phyloP scores from a whole-genome alignment of 2,329 filamentous ascomycete species.

The Fusarium lyarnte region DNA sequence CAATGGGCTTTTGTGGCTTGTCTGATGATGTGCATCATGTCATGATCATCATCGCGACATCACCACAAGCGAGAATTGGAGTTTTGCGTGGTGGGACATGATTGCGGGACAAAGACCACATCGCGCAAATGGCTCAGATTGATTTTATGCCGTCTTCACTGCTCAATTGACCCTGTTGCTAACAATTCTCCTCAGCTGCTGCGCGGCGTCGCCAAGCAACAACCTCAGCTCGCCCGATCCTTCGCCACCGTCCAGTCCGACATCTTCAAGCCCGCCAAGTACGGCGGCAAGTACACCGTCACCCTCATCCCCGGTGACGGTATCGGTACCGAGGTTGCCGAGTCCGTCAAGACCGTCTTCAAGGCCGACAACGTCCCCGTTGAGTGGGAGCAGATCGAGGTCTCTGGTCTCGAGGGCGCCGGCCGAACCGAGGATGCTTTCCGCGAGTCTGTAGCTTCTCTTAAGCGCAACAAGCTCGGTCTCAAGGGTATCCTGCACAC shows the following conservation, averaged over 20 bases:
- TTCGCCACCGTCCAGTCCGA: slow-evolving; percentile 90
- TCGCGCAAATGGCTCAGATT: slow-evolving; percentile 3
- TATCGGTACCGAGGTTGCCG: slow-evolving; percentile 96
- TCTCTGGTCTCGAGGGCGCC: slow-evolving; percentile 82
- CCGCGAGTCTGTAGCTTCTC: slow-evolving; percentile 91
- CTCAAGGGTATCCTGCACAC: slow-evolving; percentile 99
- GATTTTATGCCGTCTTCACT: neutral
- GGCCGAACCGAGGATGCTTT: slow-evolving; percentile 95
- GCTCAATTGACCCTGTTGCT: slow-evolving; percentile 31
- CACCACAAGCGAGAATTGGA: neutral
- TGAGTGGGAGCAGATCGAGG: slow-evolving; percentile 98
- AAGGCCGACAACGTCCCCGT: slow-evolving; percentile 99
- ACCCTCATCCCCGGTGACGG: slow-evolving; percentile 98
- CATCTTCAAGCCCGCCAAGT: slow-evolving; percentile 99
- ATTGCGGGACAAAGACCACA: neutral
- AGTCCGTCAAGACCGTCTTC: slow-evolving; percentile 99
- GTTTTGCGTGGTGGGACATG: neutral
- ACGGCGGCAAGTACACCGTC: slow-evolving; percentile 98
- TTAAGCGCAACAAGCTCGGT: slow-evolving; percentile 98
- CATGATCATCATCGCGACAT: slow-evolving; percentile 31
- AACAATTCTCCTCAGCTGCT: slow-evolving; percentile 57
- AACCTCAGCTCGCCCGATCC: slow-evolving; percentile 60
- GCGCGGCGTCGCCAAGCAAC: slow-evolving; percentile 59
- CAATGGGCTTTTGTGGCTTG: neutral
- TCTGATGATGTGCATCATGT: slow-evolving; percentile 22